These are phyloP conservation scores for Larix kaempferi DNA, from an alignment of 75 land plant genomes.

Conservation along the genomic window DNA sequence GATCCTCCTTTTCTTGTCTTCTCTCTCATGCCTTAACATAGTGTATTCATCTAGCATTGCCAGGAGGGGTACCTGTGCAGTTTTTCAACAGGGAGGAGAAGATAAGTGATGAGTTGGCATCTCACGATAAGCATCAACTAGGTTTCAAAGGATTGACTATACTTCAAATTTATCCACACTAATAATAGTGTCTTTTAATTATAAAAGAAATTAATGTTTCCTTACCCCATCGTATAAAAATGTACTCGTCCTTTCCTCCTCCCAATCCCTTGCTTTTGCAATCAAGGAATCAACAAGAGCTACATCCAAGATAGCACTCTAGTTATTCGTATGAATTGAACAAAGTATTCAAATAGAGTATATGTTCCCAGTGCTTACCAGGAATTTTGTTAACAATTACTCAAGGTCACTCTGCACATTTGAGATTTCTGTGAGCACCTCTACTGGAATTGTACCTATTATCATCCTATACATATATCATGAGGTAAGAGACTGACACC, in stretches of 20 bases:
- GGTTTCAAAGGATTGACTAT: not conserved
- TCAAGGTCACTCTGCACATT: constrained; percentile 93
- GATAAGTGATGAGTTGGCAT: not conserved
- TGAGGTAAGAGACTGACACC: too few species aligned
- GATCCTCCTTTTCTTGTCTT: constrained; percentile 86
- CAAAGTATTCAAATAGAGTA: not conserved
- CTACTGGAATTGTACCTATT: constrained; percentile 82
- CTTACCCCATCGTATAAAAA: constrained; percentile 84
- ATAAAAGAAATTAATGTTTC: not conserved
- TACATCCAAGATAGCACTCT: constrained; percentile 25
- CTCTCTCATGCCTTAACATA: constrained; percentile 87
- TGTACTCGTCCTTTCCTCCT: constrained; percentile 66
- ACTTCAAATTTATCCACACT: not conserved
- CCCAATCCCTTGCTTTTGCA: constrained; percentile 87
- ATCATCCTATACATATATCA: constrained; percentile 57
- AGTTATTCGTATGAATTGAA: not conserved
- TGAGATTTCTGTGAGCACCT: constrained; percentile 97
- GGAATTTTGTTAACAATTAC: constrained; percentile 89
- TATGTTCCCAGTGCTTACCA: constrained; percentile 31
- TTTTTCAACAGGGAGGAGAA: not conserved
- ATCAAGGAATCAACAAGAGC: constrained; percentile 84
- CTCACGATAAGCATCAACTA: not conserved
- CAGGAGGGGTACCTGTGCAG: constrained; percentile 69
- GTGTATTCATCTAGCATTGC: constrained; percentile 98
- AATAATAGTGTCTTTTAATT: not conserved